Base-by-base conservation (phyloP, 345 rosid genomes). In the Aquilaria malaccensis region DNA sequence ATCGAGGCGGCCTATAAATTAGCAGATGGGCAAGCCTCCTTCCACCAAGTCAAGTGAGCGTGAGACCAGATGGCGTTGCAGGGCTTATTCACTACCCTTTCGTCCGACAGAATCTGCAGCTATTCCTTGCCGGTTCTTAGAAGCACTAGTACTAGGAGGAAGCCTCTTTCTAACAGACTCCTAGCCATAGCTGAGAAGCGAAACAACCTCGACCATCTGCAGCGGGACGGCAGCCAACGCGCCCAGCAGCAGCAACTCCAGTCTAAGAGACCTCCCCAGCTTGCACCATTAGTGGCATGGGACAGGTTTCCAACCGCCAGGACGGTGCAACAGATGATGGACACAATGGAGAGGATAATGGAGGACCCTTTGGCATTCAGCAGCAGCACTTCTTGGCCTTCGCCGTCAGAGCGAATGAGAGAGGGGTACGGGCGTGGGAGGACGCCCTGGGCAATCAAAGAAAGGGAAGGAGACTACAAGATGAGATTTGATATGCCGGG, bases 401-500 rank as follows among this genome's bases (percentile, higher is more conserved):
- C 22, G 9, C 10, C 51, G n/a, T 55, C 58, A 9, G 59, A 33
- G 50, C 52, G 45, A 33, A 32, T 6, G 32, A 62, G 65, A 49
- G 51, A 60, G 15, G 63, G 68, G 54, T 64, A 55, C 56, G 14
- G 57, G 30, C 45, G 49, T 29, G 58, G 71, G 50, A 66, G 74
- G 52, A 62, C 62, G 9, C 74, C 78, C 3, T 69, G 78, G 71
- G 78, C 74, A 10, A 74, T 74, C 22, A 60, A 50, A 60, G 69
- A 75, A 56, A 11, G 58, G 15, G 64, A 41, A 53, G 51, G 61
- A 0, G 66, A 70, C 11, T 70, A 67, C 41, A 64, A 58, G 60
- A 32, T 77, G 47, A 45, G 78, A 65, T 61, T 71, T 13, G 70
- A 73, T 7, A 50, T 73, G 67, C 81, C 73, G 52, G 81, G 75